Conservation (phyloP, 352 stramenopile genomes). For the Phytophthora uliginosa region DNA sequence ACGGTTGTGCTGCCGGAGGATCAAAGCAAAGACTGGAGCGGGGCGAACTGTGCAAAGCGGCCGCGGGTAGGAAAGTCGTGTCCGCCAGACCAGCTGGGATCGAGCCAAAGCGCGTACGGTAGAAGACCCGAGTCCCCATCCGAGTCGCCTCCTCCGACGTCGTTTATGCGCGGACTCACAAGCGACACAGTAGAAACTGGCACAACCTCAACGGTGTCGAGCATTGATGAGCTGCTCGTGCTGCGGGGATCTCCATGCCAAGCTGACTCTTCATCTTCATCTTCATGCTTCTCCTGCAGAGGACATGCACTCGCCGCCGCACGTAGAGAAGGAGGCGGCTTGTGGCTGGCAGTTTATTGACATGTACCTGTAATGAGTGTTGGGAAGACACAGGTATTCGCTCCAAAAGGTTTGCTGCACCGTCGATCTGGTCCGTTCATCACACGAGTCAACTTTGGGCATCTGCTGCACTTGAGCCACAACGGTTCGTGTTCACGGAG, state of each 20-base stretch:
- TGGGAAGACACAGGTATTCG: no score
- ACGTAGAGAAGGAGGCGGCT: no score
- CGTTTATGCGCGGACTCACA: conserved; percentile 18
- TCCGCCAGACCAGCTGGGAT: conserved; percentile 26
- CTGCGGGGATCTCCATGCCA: conserved; percentile 11
- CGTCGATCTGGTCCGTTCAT: no score
- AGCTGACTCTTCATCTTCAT: no score
- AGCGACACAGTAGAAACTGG: conserved; percentile 11
- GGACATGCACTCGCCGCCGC: no score
- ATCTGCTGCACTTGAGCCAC: no score
- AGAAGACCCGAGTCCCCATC: conserved; percentile 32
- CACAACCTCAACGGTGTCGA: neutral
- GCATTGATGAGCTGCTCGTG: conserved; percentile 16
- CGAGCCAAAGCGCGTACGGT: conserved; percentile 7
- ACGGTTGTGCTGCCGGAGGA: conserved; percentile 13
- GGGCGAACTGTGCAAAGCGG: conserved; percentile 15
- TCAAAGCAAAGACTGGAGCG: conserved; percentile 26
- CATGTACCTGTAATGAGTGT: no score
- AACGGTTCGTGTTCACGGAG: neutral
- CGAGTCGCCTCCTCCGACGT: conserved; percentile 14
- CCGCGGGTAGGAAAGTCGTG: conserved; percentile 20
- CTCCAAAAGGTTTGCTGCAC: no score
- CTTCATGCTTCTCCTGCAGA: no score
- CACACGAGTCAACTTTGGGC: no score
- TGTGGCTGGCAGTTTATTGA: no score